These are phyloP conservation scores for Oenanthe sinensis DNA, from an alignment of 129 eudicot genomes.

Conservation along the genomic window DNA sequence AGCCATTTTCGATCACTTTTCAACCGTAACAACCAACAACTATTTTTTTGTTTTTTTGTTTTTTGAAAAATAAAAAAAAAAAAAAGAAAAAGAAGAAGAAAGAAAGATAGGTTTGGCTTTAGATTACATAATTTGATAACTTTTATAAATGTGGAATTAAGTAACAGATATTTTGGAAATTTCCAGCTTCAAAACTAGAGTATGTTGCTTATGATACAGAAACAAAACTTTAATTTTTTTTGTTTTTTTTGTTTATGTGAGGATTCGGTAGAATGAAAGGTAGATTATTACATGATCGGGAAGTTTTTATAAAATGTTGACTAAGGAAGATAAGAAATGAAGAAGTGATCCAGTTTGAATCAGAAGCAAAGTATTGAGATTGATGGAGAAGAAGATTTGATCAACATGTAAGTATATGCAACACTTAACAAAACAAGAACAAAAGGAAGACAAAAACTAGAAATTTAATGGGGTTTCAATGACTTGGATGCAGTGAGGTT, in stretches of 20 bases:
- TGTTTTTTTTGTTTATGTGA: neutral
- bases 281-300: constrained; percentile 9
- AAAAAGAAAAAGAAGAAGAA: neutral
- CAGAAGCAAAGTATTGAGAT: neutral
- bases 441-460: neutral
- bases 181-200: constrained; percentile 9
- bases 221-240: neutral
- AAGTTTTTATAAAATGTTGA: neutral
- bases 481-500: neutral
- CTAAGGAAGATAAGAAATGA: neutral
- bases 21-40: neutral
- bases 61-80: neutral
- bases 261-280: neutral
- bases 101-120: neutral
- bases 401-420: neutral
- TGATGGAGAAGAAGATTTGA: neutral
- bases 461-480: neutral
- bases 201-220: neutral
- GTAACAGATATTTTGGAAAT: neutral
- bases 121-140: constrained; percentile 10
- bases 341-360: constrained; percentile 4
- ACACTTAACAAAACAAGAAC: neutral
- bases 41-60: neutral
- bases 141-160: constrained; percentile 10
- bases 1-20: neutral